These are phyloP conservation scores for Staphylotrichum longicolle DNA, from an alignment of 495 filamentous ascomycete species.

Conservation along the genomic window DNA sequence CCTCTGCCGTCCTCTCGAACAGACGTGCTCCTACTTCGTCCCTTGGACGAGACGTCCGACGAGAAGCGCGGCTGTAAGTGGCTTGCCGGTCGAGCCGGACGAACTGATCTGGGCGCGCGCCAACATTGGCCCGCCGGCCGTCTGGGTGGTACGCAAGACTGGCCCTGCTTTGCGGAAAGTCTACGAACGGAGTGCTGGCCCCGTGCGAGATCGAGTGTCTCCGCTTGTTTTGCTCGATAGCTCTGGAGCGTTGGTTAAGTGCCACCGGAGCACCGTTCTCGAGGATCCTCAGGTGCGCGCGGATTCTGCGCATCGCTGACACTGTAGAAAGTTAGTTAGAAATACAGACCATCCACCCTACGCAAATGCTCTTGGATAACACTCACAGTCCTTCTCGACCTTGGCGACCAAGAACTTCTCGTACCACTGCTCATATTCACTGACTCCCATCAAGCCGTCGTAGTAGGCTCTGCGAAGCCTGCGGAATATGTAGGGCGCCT, in stretches of 20 bases:
- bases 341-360: not conserved
- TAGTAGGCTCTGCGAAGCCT: slow-evolving; percentile 25
- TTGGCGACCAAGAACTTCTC: slow-evolving; percentile 29
- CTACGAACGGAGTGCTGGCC: not conserved
- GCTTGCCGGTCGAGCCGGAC: slow-evolving; percentile 17
- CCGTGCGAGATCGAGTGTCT: slow-evolving; percentile 17
- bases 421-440: slow-evolving; percentile 27
- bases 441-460: slow-evolving; percentile 16
- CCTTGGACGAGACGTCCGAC: slow-evolving; percentile 10
- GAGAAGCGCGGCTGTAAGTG: slow-evolving; percentile 19
- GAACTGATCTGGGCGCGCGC: slow-evolving; percentile 23
- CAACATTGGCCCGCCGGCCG: slow-evolving; percentile 6
- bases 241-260: slow-evolving; percentile 15
- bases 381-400: slow-evolving; percentile 28
- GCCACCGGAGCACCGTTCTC: slow-evolving; percentile 24
- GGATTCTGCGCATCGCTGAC: slow-evolving; percentile 20
- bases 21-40: slow-evolving; percentile 13
- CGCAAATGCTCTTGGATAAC: not conserved
- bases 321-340: slow-evolving; percentile 12
- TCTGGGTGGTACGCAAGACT: slow-evolving; percentile 22
- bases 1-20: slow-evolving; percentile 12
- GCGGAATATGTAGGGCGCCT: slow-evolving; percentile 27
- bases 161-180: not conserved
- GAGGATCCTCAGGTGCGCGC: slow-evolving; percentile 24
- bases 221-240: slow-evolving; percentile 9